These are phyloP conservation scores for Talaromyces verruculosus DNA, from an alignment of 2,329 filamentous ascomycete species.

Conservation along the genomic window DNA sequence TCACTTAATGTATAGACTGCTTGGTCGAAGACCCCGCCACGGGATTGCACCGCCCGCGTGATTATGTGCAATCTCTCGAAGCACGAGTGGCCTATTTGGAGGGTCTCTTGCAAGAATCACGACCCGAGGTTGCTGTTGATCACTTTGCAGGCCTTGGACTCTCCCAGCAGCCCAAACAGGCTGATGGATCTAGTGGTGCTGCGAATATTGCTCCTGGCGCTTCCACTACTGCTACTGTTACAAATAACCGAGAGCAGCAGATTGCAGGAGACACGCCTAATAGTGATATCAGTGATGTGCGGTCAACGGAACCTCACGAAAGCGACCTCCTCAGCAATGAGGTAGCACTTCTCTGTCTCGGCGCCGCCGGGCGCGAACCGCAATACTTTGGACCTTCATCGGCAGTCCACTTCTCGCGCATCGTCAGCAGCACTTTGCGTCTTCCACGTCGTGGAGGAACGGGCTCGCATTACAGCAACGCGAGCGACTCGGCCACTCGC, in stretches of 20 bases:
- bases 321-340: slow-evolving; percentile 24
- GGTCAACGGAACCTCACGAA: slow-evolving; percentile 22
- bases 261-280: slow-evolving; percentile 4
- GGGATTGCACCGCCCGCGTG: slow-evolving; percentile 33
- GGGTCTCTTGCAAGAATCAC: slow-evolving; percentile 30
- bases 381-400: slow-evolving; percentile 43
- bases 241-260: background rate
- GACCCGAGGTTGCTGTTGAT: slow-evolving; percentile 26
- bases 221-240: background rate
- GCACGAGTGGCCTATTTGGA: slow-evolving; percentile 31
- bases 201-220: background rate
- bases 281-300: slow-evolving; percentile 22
- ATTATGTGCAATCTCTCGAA: slow-evolving; percentile 34
- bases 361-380: slow-evolving; percentile 34
- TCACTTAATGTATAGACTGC: slow-evolving; percentile 28
- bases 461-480: slow-evolving; percentile 15
- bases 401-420: slow-evolving; percentile 31
- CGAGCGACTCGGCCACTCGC: background rate
- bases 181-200: background rate
- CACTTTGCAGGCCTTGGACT: slow-evolving; percentile 10
- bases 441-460: slow-evolving; percentile 22
- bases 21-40: slow-evolving; percentile 41
- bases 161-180: background rate
- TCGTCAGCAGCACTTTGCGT: slow-evolving; percentile 25
- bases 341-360: slow-evolving; percentile 32